phyloP scores from a whole-genome alignment of 495 filamentous ascomycete species.

The Trichocladium antarcticum region DNA sequence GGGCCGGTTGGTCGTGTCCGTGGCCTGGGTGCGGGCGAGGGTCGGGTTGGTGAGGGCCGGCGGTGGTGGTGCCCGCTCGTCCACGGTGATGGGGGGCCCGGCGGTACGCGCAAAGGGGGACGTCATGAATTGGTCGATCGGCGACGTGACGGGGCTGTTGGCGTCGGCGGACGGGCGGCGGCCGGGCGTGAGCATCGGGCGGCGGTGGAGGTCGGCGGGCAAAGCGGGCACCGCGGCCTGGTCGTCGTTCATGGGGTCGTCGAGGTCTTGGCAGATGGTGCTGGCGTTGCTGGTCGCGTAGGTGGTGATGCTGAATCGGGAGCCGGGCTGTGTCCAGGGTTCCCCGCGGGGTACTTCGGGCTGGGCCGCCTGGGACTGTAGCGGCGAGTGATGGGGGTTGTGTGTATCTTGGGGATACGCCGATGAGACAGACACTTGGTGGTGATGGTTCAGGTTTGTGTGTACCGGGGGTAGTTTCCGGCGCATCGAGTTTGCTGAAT shows the following conservation, averaged over 20 bases:
- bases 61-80: not conserved
- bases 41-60: not conserved
- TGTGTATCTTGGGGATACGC: slow-evolving; percentile 26
- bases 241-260: slow-evolving; percentile 23
- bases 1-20: slow-evolving; percentile 9
- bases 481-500: slow-evolving; percentile 24
- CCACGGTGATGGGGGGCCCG: slow-evolving; percentile 1
- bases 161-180: slow-evolving; percentile 13
- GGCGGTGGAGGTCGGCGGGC: slow-evolving; percentile 11
- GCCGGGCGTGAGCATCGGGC: slow-evolving; percentile 2
- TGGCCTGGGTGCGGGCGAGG: slow-evolving; percentile 10
- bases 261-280: slow-evolving; percentile 46
- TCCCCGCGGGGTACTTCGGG: slow-evolving; percentile 17
- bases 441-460: slow-evolving; percentile 18
- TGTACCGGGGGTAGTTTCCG: slow-evolving; percentile 31
- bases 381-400: slow-evolving; percentile 6
- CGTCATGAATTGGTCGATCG: slow-evolving; percentile 21
- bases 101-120: slow-evolving; percentile 16
- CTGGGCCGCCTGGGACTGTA: slow-evolving; percentile 16
- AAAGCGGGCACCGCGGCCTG: slow-evolving; percentile 27
- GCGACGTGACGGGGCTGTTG: slow-evolving; percentile 20
- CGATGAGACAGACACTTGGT: slow-evolving; percentile 29
- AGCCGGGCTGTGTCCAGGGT: slow-evolving; percentile 43
- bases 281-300: slow-evolving; percentile 48
- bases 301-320: slow-evolving; percentile 65